Evolutionary conservation across 2,329 filamentous ascomycete genomes (phyloP).

Genomic region (Colletotrichum simmondsii): DNA sequence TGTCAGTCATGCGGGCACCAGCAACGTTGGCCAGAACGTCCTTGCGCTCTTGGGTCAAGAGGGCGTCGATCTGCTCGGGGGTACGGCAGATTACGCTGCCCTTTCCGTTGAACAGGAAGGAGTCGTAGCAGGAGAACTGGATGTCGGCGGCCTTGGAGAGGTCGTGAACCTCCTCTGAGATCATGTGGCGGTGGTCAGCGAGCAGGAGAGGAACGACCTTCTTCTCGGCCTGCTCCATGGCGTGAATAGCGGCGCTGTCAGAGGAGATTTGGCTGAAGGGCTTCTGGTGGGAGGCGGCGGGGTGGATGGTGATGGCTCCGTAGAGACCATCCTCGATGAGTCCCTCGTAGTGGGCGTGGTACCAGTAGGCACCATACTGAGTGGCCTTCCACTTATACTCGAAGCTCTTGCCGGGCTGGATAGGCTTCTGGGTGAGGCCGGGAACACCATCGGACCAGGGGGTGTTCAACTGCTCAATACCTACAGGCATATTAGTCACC

Average conservation of each 20-base stretch:
- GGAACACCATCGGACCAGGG: conserved; percentile 72
- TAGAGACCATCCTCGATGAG: conserved; percentile 71
- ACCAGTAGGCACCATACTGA: conserved; percentile 70
- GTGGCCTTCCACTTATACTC: conserved; percentile 65
- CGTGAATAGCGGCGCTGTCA: conserved; percentile 40
- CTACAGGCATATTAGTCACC: conserved; percentile 37
- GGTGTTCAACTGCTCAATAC: conserved; percentile 47
- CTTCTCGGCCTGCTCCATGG: conserved; percentile 60
- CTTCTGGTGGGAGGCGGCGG: conserved; percentile 42
- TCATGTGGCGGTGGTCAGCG: conserved; percentile 66
- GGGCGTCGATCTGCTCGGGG: conserved; percentile 53
- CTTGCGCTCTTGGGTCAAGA: conserved; percentile 46
- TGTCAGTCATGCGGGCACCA: conserved; percentile 49
- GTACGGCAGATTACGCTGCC: conserved; percentile 64
- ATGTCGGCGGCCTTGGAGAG: conserved; percentile 55
- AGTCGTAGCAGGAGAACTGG: conserved; percentile 68
- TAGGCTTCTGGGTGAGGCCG: conserved; percentile 64
- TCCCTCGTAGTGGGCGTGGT: conserved; percentile 66
- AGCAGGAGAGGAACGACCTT: conserved; percentile 60
- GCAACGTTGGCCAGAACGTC: conserved; percentile 41
- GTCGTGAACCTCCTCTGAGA: conserved; percentile 58
- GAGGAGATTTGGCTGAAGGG: conserved; percentile 64
- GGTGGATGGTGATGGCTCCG: conserved; percentile 64
- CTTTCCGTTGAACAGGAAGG: conserved; percentile 71
- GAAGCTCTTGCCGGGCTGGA: conserved; percentile 59